Evolutionary conservation across 164 flowering plant species (phyloP).

Genomic region (Vitis rupestris): DNA sequence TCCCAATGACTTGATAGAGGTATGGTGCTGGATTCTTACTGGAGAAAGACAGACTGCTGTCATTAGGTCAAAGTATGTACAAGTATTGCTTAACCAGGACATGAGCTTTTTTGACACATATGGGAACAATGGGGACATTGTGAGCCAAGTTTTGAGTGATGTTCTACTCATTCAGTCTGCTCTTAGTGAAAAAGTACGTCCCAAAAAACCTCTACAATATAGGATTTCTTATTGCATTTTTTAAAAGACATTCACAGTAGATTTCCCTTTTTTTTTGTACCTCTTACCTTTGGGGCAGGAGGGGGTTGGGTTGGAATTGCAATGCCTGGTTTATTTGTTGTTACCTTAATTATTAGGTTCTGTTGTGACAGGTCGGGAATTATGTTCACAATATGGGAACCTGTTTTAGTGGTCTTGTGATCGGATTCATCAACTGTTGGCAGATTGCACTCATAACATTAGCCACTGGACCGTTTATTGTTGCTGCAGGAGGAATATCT

Average conservation of each 20-base stretch:
- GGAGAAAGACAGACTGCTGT: slow-evolving; percentile 99
- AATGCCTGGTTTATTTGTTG: too few relatives aligned
- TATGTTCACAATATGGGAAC: slow-evolving; percentile 99
- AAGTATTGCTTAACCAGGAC: slow-evolving; percentile 91
- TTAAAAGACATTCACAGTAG: too few relatives aligned
- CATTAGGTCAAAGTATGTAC: slow-evolving; percentile 93
- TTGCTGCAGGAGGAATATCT: slow-evolving; percentile 98
- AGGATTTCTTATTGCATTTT: too few relatives aligned
- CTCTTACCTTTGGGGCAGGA: too few relatives aligned
- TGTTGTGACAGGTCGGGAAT: slow-evolving; percentile 83
- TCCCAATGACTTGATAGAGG: slow-evolving; percentile 62
- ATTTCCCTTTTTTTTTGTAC: too few relatives aligned
- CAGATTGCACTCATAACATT: slow-evolving; percentile 89
- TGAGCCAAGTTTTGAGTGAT: slow-evolving; percentile 98
- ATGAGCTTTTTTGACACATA: slow-evolving; percentile 98
- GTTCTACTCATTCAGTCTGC: slow-evolving; percentile 98
- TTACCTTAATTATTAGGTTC: too few relatives aligned
- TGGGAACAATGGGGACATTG: slow-evolving; percentile 97
- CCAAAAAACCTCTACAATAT: too few relatives aligned
- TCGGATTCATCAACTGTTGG: slow-evolving; percentile 97
- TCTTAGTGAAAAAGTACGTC: slow-evolving; percentile 90
- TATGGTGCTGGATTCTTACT: slow-evolving; percentile 98
- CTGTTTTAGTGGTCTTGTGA: slow-evolving; percentile 86
- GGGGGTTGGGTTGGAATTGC: too few relatives aligned
- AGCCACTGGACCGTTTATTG: slow-evolving; percentile 95